Evolutionary conservation across 345 rosid species (phyloP).

Genomic region (Arabidopsis suecica): DNA sequence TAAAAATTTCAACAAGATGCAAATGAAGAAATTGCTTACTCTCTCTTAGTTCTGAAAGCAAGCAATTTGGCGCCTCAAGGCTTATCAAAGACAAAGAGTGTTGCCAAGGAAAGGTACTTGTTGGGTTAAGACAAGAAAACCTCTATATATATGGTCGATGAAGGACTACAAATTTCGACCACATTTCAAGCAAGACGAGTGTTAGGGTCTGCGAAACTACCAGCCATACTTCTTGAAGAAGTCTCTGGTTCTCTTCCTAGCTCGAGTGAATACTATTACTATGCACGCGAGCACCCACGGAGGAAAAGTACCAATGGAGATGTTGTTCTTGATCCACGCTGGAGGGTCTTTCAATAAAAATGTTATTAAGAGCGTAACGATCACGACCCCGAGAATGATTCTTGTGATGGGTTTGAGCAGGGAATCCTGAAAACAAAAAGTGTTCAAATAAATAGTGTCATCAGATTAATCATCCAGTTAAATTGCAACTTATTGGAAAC

Average conservation of each 20-base stretch:
- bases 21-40: slow-evolving; percentile 27
- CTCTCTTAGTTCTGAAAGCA: slow-evolving; percentile 41
- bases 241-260: slow-evolving; percentile 87
- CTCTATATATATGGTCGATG: slow-evolving; percentile 30
- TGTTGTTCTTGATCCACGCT: slow-evolving; percentile 60
- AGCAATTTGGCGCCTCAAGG: slow-evolving; percentile 26
- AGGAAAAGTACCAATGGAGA: slow-evolving; percentile 63
- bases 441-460: slow-evolving; percentile 10
- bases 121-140: slow-evolving; percentile 36
- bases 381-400: slow-evolving; percentile 66
- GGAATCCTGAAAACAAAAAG: slow-evolving; percentile 69
- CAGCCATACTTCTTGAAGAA: slow-evolving; percentile 62
- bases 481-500: background rate
- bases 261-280: slow-evolving; percentile 87
- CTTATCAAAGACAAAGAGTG: slow-evolving; percentile 33
- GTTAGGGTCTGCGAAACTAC: slow-evolving; percentile 23
- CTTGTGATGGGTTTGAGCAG: slow-evolving; percentile 82
- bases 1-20: slow-evolving; percentile 23
- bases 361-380: slow-evolving; percentile 58
- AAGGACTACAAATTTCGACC: slow-evolving; percentile 31
- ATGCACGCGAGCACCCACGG: slow-evolving; percentile 93
- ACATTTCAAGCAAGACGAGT: slow-evolving; percentile 28
- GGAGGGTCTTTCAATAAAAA: slow-evolving; percentile 71
- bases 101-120: slow-evolving; percentile 15
- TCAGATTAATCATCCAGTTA: background rate